These are phyloP conservation scores for Vanrija sp. DNA, from an alignment of 1,284 basidiomycete species.

Conservation along the genomic window DNA sequence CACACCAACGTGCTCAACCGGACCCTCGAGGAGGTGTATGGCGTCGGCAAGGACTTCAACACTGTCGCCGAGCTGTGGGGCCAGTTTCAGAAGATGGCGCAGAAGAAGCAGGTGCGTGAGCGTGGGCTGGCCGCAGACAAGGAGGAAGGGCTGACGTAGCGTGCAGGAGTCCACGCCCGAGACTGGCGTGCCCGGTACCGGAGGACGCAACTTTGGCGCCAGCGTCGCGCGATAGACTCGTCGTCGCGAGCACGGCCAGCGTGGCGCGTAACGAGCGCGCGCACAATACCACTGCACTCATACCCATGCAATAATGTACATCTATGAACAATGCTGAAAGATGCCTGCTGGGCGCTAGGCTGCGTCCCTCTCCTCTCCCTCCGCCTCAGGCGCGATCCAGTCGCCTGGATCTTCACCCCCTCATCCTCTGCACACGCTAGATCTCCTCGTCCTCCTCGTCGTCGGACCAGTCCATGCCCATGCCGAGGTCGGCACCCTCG, in stretches of 20 bases:
- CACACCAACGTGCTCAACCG: slow-evolving; percentile 86
- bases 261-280: no score
- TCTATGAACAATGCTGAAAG: neutral
- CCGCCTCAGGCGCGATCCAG: no score
- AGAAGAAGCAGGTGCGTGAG: slow-evolving; percentile 37
- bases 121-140: neutral
- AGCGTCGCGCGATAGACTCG: slow-evolving; percentile 8
- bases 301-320: neutral
- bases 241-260: no score
- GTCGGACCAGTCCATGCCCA: slow-evolving; percentile 31
- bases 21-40: slow-evolving; percentile 84
- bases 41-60: slow-evolving; percentile 88
- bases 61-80: slow-evolving; percentile 85
- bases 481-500: slow-evolving; percentile 40
- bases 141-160: neutral
- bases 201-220: slow-evolving; percentile 37
- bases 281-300: neutral
- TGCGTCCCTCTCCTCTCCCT: no score
- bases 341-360: neutral
- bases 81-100: slow-evolving; percentile 39
- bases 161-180: slow-evolving; percentile 26
- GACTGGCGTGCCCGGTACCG: slow-evolving; percentile 43
- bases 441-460: slow-evolving; percentile 42
- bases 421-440: slow-evolving; percentile 6
- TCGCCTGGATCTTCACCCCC: neutral